Evolutionary conservation across 495 filamentous ascomycete genomes (phyloP).

Genomic region (Talaromyces adpressus): DNA sequence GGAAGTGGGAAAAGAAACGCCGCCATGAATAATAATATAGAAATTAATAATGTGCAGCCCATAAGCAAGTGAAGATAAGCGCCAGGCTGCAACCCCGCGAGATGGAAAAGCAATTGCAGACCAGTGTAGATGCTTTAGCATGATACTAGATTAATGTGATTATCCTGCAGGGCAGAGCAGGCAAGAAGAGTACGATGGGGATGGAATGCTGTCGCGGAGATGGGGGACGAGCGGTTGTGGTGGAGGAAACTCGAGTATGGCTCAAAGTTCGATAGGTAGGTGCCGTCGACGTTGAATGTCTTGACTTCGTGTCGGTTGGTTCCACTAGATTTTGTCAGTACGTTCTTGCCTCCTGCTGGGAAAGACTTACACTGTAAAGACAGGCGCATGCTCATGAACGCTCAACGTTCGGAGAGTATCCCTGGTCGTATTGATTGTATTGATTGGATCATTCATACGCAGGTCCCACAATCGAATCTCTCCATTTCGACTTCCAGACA

Average conservation of each 20-base stretch:
- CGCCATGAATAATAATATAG: background rate
- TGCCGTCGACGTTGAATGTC: conserved; percentile 80
- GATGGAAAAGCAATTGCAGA: conserved; percentile 8
- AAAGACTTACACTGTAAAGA: conserved; percentile 82
- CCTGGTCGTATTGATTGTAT: conserved; percentile 66
- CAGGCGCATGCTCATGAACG: conserved; percentile 93
- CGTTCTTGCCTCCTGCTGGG: background rate
- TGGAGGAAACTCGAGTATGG: conserved; percentile 86
- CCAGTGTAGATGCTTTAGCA: conserved; percentile 24
- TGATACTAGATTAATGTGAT: conserved; percentile 39
- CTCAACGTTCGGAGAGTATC: conserved; percentile 77
- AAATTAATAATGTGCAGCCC: background rate
- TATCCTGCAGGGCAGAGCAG: conserved; percentile 54
- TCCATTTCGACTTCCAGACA: conserved; percentile 81
- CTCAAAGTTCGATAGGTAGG: conserved; percentile 69
- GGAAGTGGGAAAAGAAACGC: background rate
- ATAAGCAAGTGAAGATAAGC: conserved; percentile 13
- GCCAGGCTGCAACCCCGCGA: background rate
- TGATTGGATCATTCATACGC: conserved; percentile 66
- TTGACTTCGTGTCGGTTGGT: conserved; percentile 83
- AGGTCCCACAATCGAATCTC: conserved; percentile 97
- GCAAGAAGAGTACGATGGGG: conserved; percentile 91
- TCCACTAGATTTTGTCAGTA: conserved; percentile 48
- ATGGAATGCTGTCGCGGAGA: conserved; percentile 88
- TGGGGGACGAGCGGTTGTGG: conserved; percentile 66